Base-by-base conservation (phyloP, 257 asterid genomes). In the Solanum bulbocastanum region DNA sequence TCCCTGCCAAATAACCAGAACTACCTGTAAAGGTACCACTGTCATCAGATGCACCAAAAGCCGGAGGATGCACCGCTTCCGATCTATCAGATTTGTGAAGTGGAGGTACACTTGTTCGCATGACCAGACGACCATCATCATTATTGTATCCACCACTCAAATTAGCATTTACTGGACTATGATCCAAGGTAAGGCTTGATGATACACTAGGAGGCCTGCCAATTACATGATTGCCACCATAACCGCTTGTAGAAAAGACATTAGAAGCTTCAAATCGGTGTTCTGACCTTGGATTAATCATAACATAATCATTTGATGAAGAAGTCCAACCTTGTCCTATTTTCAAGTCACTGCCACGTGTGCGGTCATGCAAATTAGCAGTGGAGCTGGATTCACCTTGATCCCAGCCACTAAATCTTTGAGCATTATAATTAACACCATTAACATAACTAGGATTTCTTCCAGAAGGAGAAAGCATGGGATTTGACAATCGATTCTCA, bases 381-480 rank as follows among this genome's bases (percentile, higher is more conserved):
- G 89, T 74, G 32, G 97, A 95, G 92, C 98, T 96, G 71, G 98
- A 95, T 90, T 94, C 98, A 66, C 98, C 99, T 36, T 76, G 92
- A 91, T 92, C 93, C 98, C 98, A 93, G 73, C 94, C 93, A 88
- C 90, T 87, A 22, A 91, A 89, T 40, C 90, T 90, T 88, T 58
- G 94, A 69, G 86, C 78, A 91, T 78, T 8, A 16, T 15, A 78
- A 46, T 78, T 25, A 42, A 78, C 65, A 25, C 84, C 39, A 78
- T 42, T 78, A 40, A 27, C 87, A 91, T 84, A 71, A 79, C 76
- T 89, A 84, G 52, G 87, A 89, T 83, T 90, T 37, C 89, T 88
- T 87, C 91, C 95, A 30, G 88, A 60, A 52, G 93, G 73, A 60
- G 92, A 91, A 84, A 88, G 91, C 90, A 91, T 89, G 88, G 92